A percentile compares a stretch with the other conserved stretches of the same genome.
Conservation (phyloP, 2,329 filamentous ascomycete genomes). For the Fusarium lyarnte region DNA sequence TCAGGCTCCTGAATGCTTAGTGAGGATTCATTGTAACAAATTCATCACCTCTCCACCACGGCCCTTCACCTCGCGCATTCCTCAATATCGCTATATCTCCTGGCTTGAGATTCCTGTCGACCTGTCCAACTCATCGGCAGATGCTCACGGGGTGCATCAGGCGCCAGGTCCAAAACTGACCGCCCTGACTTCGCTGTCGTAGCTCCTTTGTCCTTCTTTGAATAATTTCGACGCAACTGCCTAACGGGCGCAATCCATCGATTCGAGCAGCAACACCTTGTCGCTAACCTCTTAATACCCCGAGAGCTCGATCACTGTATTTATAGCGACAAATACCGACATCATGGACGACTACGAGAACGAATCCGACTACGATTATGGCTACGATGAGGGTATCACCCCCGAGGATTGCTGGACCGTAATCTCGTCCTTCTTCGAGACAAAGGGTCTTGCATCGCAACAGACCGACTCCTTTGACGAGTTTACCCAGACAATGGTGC, state of each 20-base stretch:
- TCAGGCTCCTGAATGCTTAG: slow-evolving; percentile 38
- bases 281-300: slow-evolving; percentile 2
- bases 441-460: slow-evolving; percentile 94
- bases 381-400: slow-evolving; percentile 79
- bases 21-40: slow-evolving; percentile 40
- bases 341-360: slow-evolving; percentile 67
- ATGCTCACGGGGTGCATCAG: slow-evolving; percentile 48
- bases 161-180: slow-evolving; percentile 47
- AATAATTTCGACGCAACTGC: slow-evolving; percentile 26
- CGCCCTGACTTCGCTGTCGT: slow-evolving; percentile 42
- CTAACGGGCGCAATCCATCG: slow-evolving; percentile 13
- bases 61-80: slow-evolving; percentile 34
- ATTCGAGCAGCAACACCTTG: neutral
- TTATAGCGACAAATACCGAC: slow-evolving; percentile 13
- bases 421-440: slow-evolving; percentile 95
- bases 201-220: slow-evolving; percentile 31
- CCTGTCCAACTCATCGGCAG: slow-evolving; percentile 40
- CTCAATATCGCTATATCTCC: slow-evolving; percentile 20
- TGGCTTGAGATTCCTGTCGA: slow-evolving; percentile 26
- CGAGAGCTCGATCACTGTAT: neutral
- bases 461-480: slow-evolving; percentile 99
- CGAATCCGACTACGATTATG: slow-evolving; percentile 74
- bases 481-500: slow-evolving; percentile 92
- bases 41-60: slow-evolving; percentile 39
- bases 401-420: slow-evolving; percentile 99